Evolutionary conservation across 306 rosid genomes (phyloP).

Genomic region (Erythrophleum fordii): DNA sequence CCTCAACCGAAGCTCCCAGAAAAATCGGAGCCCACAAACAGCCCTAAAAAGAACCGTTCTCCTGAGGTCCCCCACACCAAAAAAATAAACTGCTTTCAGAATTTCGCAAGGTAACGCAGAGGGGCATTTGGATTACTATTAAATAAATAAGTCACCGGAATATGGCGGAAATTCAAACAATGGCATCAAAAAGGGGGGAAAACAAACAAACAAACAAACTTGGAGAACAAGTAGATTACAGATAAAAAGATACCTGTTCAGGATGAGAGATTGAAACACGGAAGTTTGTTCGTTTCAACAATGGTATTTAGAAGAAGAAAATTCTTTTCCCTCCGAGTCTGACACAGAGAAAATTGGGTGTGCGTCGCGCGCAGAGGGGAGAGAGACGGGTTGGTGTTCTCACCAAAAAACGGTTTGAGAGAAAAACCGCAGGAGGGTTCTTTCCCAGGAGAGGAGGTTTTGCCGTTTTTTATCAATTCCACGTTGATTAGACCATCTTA

Average conservation of each 20-base stretch:
- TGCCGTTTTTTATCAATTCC: background rate
- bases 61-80: constrained; percentile 38
- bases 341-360: constrained; percentile 11
- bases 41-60: constrained; percentile 45
- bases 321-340: background rate
- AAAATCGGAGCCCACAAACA: constrained; percentile 23
- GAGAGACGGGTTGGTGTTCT: constrained; percentile 21
- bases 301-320: background rate
- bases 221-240: constrained; percentile 34
- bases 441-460: background rate
- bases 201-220: background rate
- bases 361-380: constrained; percentile 22
- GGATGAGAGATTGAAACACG: constrained; percentile 5
- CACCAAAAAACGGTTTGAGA: constrained; percentile 22
- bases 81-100: constrained; percentile 2
- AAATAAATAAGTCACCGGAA: background rate
- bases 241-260: constrained; percentile 34
- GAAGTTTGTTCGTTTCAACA: constrained; percentile 1
- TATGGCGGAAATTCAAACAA: background rate
- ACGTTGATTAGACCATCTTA: background rate
- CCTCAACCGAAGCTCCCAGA: constrained; percentile 22
- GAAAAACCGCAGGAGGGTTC: background rate
- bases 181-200: background rate
- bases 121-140: background rate
- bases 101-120: constrained; percentile 41